Base-by-base conservation (phyloP, 257 asterid genomes). In the Voacanga thouarsii region DNA sequence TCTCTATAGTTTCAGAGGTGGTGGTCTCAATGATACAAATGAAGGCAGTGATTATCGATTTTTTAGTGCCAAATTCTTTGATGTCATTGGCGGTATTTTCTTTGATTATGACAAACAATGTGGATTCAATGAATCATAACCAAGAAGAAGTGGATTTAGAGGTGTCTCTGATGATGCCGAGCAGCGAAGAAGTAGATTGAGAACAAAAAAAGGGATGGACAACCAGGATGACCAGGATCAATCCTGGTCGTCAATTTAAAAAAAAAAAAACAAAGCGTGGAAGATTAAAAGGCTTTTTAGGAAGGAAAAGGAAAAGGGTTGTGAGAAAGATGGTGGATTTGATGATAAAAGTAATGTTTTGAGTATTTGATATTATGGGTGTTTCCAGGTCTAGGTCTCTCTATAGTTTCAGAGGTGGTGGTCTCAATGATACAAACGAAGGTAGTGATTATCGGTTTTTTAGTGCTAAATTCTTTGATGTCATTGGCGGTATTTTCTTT, bases 31-130 rank as follows among this genome's bases (percentile, higher is more conserved):
- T 63, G 85, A 83, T 66, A 70, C 80, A 41, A 94, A 92, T 45
- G 93, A 89, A 33, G 89, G 86, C 0, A 84, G 93, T 68, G 95
- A 89, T 24, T 88, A 85, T 33, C 78, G 85, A 16, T 81, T 87
- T 26, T 89, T 97, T 0, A 92, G 97, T 81, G 99, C 97, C n/a
- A 94, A 94, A 77, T 90, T 92, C 15, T 92, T 97, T 19, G 97
- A 94, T 78, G 91, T 89, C 21, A 89, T 97, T 0, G 84, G 91
- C 26, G 92, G 96, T 45, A 76, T 88, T 5, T 82, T 91, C 60
- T 82, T 88, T 51, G 92, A 87, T 79, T 78, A 82, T 53, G 91
- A 81, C 11, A 79, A 53, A 73, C 84, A 72, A 45, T 79, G 75
- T 12, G 55, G 76, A 44, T 74, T 64, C 4, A 64, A 71, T 24